These are phyloP conservation scores for Penicillium ucsense DNA, from an alignment of 495 filamentous ascomycete genomes.

Conservation along the genomic window DNA sequence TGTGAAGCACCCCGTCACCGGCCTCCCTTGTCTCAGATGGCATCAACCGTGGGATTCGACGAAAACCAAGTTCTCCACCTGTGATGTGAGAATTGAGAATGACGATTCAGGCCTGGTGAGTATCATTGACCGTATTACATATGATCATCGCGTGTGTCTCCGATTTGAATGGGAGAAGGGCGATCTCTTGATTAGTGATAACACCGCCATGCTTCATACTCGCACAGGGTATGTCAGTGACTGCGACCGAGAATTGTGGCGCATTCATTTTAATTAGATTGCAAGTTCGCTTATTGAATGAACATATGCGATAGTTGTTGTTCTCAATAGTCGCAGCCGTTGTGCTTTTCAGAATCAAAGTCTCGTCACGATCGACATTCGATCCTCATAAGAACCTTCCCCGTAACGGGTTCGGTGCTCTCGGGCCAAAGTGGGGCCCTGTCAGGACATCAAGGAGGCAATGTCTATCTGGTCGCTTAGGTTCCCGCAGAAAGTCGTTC, in stretches of 20 bases:
- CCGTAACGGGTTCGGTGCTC: no score
- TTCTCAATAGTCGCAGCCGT: no score
- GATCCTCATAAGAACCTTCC: no score
- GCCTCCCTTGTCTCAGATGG: slow-evolving; percentile 39
- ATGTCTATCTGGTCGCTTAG: no score
- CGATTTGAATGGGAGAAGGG: slow-evolving; percentile 42
- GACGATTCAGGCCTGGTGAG: slow-evolving; percentile 14
- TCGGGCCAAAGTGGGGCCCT: no score
- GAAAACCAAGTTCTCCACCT: slow-evolving; percentile 40
- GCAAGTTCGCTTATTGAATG: no score
- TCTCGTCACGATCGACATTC: no score
- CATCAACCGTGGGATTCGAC: slow-evolving; percentile 44
- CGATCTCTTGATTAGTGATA: slow-evolving; percentile 47
- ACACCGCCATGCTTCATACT: slow-evolving; percentile 43
- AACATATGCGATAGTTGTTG: no score
- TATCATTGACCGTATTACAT: slow-evolving; percentile 29
- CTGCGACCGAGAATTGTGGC: slow-evolving; percentile 40
- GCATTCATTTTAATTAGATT: slow-evolving; percentile 35
- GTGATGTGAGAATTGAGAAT: slow-evolving; percentile 37
- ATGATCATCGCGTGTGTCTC: slow-evolving; percentile 42
- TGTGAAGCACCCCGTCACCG: slow-evolving; percentile 33
- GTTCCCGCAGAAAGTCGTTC: no score
- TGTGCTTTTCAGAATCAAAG: no score
- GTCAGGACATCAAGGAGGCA: no score
- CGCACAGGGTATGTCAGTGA: slow-evolving; percentile 34